Percentiles rank a stretch among this genome's conserved stretches.
Conservation (phyloP, 305 asterid genomes). For the Solanum hybrid region DNA sequence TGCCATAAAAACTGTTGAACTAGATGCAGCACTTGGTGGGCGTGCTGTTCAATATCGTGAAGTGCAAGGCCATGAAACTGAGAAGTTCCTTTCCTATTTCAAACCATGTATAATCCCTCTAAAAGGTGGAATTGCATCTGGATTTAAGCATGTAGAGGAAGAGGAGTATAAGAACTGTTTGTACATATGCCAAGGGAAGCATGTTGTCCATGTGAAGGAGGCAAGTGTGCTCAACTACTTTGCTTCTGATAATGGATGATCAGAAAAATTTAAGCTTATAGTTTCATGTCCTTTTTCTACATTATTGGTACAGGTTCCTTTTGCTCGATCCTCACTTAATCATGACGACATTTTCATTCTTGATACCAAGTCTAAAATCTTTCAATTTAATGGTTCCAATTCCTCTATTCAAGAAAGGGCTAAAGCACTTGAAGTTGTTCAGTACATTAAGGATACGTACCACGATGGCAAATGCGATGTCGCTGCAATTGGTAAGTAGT, state of each 20-base stretch:
- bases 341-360: slow-evolving; percentile 92
- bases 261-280: background rate
- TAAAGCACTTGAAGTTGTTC: slow-evolving; percentile 97
- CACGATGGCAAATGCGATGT: slow-evolving; percentile 97
- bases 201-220: slow-evolving; percentile 92
- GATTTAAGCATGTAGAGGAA: slow-evolving; percentile 75
- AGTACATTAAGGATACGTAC: slow-evolving; percentile 87
- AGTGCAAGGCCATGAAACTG: slow-evolving; percentile 93
- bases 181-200: slow-evolving; percentile 89
- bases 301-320: slow-evolving; percentile 55
- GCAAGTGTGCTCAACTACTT: slow-evolving; percentile 34
- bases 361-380: slow-evolving; percentile 77
- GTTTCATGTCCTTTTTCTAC: slow-evolving; percentile 4
- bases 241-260: slow-evolving; percentile 7
- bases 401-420: slow-evolving; percentile 98
- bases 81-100: slow-evolving; percentile 92
- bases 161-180: slow-evolving; percentile 71
- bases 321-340: slow-evolving; percentile 84
- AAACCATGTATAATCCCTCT: slow-evolving; percentile 97
- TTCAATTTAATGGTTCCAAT: slow-evolving; percentile 94
- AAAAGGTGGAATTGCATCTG: slow-evolving; percentile 91
- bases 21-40: slow-evolving; percentile 91
- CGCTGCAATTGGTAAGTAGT: slow-evolving; percentile 75
- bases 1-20: slow-evolving; percentile 85
- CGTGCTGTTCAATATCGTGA: slow-evolving; percentile 98